A percentile compares a stretch with the other conserved stretches of the same genome.
Evolutionary conservation across 2,329 filamentous ascomycete genomes (phyloP).

Genomic region (Epichloe aotearoae): DNA sequence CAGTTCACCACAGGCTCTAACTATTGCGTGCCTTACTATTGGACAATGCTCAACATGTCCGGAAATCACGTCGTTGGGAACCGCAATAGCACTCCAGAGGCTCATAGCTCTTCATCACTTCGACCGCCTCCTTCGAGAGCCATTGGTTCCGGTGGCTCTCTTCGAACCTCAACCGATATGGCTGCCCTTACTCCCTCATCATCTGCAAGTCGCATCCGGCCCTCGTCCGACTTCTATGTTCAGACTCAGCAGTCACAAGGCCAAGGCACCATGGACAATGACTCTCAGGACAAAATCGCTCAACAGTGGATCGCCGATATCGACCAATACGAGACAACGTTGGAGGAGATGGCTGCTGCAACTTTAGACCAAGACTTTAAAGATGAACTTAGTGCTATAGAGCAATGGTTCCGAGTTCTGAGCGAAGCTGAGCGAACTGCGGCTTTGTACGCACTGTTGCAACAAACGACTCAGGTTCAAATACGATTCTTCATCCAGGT

Average conservation of each 20-base stretch:
- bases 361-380: slow-evolving; percentile 99
- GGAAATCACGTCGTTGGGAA: slow-evolving; percentile 62
- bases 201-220: slow-evolving; percentile 68
- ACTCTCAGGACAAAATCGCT: slow-evolving; percentile 82
- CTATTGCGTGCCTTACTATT: not conserved
- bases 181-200: slow-evolving; percentile 59
- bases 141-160: slow-evolving; percentile 66
- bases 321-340: slow-evolving; percentile 94
- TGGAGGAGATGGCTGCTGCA: slow-evolving; percentile 97
- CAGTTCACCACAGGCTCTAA: not conserved
- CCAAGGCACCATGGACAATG: slow-evolving; percentile 56
- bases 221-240: slow-evolving; percentile 89
- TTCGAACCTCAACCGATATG: slow-evolving; percentile 95
- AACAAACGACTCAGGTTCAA: slow-evolving; percentile 98
- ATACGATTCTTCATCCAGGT: slow-evolving; percentile 99
- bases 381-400: slow-evolving; percentile 94
- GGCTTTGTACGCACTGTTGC: slow-evolving; percentile 84
- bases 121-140: slow-evolving; percentile 70
- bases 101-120: slow-evolving; percentile 65
- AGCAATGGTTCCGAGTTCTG: slow-evolving; percentile 97
- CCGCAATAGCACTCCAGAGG: slow-evolving; percentile 94
- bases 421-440: slow-evolving; percentile 95
- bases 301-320: slow-evolving; percentile 99
- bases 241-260: slow-evolving; percentile 55
- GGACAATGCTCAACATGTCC: slow-evolving; percentile 48